A percentile compares a stretch with the other conserved stretches of the same genome.
phyloP scores from a whole-genome alignment of 176 grass and related monocot species.

The Saccharum officinarum region DNA sequence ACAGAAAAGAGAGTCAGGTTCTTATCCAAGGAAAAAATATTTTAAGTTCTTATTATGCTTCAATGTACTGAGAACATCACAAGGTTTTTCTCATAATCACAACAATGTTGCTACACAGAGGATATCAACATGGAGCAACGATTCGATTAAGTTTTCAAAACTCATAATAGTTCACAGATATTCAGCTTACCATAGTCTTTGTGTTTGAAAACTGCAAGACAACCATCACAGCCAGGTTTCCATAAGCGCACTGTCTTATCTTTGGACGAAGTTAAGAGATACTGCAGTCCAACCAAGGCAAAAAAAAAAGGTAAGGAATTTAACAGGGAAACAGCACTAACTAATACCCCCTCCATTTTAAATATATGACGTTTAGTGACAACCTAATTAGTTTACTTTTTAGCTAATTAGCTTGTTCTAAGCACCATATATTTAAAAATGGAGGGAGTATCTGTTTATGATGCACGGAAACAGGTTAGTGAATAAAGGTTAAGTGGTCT shows the following conservation, averaged over 20 bases:
- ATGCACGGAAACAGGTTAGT: neutral
- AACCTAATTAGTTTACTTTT: neutral
- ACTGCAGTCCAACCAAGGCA: slow-evolving; percentile 52
- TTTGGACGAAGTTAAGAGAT: slow-evolving; percentile 86
- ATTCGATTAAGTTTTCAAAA: neutral
- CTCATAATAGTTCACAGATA: neutral
- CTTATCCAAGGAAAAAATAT: neutral
- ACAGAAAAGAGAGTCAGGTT: slow-evolving; percentile 8
- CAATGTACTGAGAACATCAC: neutral
- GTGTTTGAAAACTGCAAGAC: slow-evolving; percentile 74
- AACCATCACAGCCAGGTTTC: slow-evolving; percentile 79
- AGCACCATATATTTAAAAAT: neutral
- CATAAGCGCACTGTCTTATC: slow-evolving; percentile 92
- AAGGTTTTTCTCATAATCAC: neutral
- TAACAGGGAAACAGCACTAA: neutral
- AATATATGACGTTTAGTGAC: neutral
- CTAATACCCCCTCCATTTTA: neutral
- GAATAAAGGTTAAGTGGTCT: neutral
- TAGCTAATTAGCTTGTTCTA: neutral
- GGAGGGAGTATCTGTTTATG: neutral
- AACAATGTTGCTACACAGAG: neutral
- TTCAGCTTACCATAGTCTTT: slow-evolving; percentile 74
- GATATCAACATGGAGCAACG: neutral
- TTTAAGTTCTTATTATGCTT: neutral
- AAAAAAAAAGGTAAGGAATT: slow-evolving; percentile 23